Evolutionary conservation across 2,329 filamentous ascomycete genomes (phyloP).

Genomic region (Massarina eburnea): DNA sequence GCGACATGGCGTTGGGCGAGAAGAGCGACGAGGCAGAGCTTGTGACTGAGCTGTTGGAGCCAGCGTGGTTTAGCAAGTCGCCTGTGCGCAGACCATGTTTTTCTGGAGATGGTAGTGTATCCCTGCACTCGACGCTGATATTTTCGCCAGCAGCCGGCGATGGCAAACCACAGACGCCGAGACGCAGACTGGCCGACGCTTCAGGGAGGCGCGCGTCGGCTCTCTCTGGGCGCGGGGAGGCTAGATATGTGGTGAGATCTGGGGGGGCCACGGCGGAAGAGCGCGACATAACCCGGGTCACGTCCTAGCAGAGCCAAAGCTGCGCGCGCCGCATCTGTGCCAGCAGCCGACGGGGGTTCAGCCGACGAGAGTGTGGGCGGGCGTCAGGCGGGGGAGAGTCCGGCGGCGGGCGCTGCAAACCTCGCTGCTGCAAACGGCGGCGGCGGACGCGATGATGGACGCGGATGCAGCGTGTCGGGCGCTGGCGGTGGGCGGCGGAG

Average conservation of each 20-base stretch:
- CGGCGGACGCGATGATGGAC: too few species aligned
- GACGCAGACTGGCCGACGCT: constrained; percentile 21
- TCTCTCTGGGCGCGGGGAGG: constrained; percentile 60
- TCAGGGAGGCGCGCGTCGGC: constrained; percentile 27
- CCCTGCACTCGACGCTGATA: constrained; percentile 13
- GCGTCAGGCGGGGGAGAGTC: constrained; percentile 10
- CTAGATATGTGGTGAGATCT: constrained; percentile 74
- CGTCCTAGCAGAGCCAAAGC: constrained; percentile 24
- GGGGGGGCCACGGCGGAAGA: constrained; percentile 75
- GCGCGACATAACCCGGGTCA: constrained; percentile 70
- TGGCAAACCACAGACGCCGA: constrained; percentile 16
- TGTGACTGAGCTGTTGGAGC: constrained; percentile 70
- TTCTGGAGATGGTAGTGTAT: constrained; percentile 22
- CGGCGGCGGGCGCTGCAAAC: too few species aligned
- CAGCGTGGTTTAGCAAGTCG: constrained; percentile 70
- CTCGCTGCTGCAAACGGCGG: too few species aligned
- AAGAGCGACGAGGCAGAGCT: constrained; percentile 74
- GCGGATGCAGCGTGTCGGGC: constrained; percentile 15
- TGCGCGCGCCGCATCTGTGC: constrained; percentile 30
- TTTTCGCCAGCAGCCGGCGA: constrained; percentile 15
- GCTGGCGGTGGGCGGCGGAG: constrained; percentile 1
- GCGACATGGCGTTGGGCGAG: constrained; percentile 59
- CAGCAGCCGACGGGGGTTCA: too few species aligned
- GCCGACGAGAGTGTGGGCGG: constrained; percentile 9
- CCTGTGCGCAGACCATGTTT: constrained; percentile 46